phyloP scores from a whole-genome alignment of 2,329 filamentous ascomycete species.

The Coniochaeta sp. region DNA sequence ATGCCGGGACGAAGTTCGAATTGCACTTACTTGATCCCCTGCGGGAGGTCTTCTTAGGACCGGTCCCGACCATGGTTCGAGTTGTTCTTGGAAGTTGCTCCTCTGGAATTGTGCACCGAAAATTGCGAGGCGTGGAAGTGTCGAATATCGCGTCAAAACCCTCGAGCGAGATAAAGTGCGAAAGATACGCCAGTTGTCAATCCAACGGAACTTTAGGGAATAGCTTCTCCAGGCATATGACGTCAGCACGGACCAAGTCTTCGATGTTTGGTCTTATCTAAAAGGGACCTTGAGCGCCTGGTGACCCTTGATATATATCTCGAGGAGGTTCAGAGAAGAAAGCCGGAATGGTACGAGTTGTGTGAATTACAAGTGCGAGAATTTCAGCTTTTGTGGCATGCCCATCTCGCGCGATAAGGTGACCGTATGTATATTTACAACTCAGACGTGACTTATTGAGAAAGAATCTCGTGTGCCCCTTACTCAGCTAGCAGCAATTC shows the following conservation, averaged over 20 bases:
- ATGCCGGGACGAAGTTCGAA: not conserved
- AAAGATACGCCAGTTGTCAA: not conserved
- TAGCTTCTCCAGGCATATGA: not conserved
- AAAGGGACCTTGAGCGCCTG: not conserved
- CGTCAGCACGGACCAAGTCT: not conserved
- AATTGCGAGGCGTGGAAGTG: no score
- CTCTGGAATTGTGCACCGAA: not conserved
- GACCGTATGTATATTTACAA: not conserved
- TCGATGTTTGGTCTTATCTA: not conserved
- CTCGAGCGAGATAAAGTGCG: not conserved
- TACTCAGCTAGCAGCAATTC: not conserved
- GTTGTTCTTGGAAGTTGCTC: not conserved
- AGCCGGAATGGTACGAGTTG: not conserved
- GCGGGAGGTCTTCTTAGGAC: slow-evolving; percentile 58
- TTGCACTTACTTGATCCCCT: slow-evolving; percentile 26
- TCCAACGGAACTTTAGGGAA: not conserved
- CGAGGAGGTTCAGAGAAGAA: not conserved
- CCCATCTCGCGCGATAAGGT: not conserved
- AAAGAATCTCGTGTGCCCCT: not conserved
- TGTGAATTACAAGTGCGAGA: not conserved
- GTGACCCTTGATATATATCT: not conserved
- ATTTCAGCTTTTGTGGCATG: not conserved
- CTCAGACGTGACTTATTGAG: not conserved
- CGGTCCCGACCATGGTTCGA: slow-evolving; percentile 51
- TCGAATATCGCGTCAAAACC: not conserved